These are phyloP conservation scores for Gamsiella multidivaricata DNA, from an alignment of 192 early-diverging fungal genomes.

Conservation along the genomic window DNA sequence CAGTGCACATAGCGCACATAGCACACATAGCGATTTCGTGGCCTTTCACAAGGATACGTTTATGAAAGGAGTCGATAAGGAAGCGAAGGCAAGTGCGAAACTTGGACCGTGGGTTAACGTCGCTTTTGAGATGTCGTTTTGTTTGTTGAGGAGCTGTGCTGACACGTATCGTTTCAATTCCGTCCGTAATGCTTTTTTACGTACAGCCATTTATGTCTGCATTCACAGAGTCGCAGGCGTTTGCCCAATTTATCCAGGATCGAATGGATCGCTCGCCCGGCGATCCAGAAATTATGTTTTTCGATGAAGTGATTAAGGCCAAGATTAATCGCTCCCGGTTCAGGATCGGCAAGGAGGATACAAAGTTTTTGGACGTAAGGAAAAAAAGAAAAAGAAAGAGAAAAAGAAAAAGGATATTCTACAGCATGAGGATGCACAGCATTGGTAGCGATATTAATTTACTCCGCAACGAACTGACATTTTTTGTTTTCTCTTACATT, in stretches of 20 bases:
- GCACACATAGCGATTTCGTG: conserved; percentile 40
- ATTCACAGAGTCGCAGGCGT: conserved; percentile 80
- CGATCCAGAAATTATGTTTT: conserved; percentile 80
- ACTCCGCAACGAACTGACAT: no score
- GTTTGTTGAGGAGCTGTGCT: background rate
- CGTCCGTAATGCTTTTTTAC: no score
- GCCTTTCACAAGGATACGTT: conserved; percentile 70
- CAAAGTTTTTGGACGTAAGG: conserved; percentile 64
- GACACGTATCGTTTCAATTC: no score
- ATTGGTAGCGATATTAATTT: no score
- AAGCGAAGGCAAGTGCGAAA: conserved; percentile 28
- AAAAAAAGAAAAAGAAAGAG: no score
- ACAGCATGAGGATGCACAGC: no score
- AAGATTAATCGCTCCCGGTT: conserved; percentile 84
- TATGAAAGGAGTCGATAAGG: conserved; percentile 63
- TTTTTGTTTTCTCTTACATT: conserved; percentile 1
- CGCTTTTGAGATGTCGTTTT: no score
- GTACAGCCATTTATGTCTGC: conserved; percentile 71
- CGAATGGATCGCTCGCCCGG: conserved; percentile 68
- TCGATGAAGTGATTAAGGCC: conserved; percentile 84
- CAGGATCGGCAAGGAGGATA: conserved; percentile 75
- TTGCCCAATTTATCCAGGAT: conserved; percentile 82
- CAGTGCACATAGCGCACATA: conserved; percentile 43
- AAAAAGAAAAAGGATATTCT: background rate
- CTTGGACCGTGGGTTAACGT: no score